Evolutionary conservation across 768 basidiomycete genomes (phyloP).

Genomic region (Pleurotus sapidus): DNA sequence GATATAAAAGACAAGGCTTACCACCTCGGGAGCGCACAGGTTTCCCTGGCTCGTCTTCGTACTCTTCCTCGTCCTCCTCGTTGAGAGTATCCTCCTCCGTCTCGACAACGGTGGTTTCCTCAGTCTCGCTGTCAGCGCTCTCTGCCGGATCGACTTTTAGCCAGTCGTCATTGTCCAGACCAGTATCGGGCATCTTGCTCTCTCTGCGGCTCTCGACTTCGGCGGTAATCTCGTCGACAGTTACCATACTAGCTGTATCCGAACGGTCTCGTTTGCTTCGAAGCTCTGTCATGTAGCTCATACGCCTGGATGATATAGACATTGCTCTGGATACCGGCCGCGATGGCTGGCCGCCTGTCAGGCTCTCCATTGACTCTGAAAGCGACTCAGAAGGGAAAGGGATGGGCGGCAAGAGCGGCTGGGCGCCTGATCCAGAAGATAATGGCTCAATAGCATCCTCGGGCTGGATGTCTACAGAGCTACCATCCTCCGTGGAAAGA

Average conservation of each 20-base stretch:
- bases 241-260: constrained; percentile 89
- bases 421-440: constrained; percentile 20
- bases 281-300: constrained; percentile 81
- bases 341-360: constrained; percentile 30
- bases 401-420: constrained; percentile 73
- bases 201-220: constrained; percentile 78
- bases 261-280: constrained; percentile 80
- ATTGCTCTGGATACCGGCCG: constrained; percentile 40
- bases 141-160: constrained; percentile 63
- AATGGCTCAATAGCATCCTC: constrained; percentile 34
- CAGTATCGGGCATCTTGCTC: constrained; percentile 43
- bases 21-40: constrained; percentile 51
- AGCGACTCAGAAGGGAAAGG: constrained; percentile 76
- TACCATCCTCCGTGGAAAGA: constrained; percentile 71
- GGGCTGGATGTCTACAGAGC: constrained; percentile 56
- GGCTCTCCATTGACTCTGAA: constrained; percentile 71
- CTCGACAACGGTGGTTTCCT: constrained; percentile 29
- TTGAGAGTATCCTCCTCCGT: constrained; percentile 38
- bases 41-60: constrained; percentile 48
- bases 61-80: constrained; percentile 46
- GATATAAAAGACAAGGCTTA: constrained; percentile 21
- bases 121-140: constrained; percentile 30
- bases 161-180: constrained; percentile 65
- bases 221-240: constrained; percentile 97
- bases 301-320: constrained; percentile 58